Evolutionary conservation across 1,284 basidiomycete species (phyloP).

Genomic region (Malassezia slooffiae): DNA sequence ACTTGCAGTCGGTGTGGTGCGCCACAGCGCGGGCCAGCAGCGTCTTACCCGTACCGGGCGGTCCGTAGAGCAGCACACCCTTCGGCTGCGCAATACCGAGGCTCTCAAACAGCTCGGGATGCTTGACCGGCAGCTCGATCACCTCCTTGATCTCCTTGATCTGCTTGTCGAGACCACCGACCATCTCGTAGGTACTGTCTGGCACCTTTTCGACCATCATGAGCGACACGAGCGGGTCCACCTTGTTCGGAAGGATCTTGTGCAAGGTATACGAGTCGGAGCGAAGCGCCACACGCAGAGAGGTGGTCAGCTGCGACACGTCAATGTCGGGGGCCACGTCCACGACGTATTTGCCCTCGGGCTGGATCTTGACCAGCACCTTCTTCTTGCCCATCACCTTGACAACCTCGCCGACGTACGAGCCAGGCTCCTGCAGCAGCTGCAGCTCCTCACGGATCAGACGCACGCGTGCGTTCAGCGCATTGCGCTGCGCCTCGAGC

Average conservation of each 20-base stretch:
- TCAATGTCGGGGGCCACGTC: conserved; percentile 85
- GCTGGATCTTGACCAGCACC: conserved; percentile 94
- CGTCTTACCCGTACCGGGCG: conserved; percentile 45
- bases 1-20: conserved; percentile 95
- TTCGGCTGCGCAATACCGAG: conserved; percentile 96
- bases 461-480: conserved; percentile 82
- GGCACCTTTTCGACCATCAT: conserved; percentile 99
- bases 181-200: conserved; percentile 98
- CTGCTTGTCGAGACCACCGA: conserved; percentile 91
- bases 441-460: conserved; percentile 80
- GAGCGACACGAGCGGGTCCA: conserved; percentile 45
- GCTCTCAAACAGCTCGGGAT: conserved; percentile 90
- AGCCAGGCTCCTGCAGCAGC: conserved; percentile 86
- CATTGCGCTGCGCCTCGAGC: conserved; percentile 90
- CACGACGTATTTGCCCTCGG: conserved; percentile 96
- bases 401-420: conserved; percentile 93
- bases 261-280: conserved; percentile 75
- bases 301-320: conserved; percentile 65
- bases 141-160: conserved; percentile 99
- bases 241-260: conserved; percentile 46
- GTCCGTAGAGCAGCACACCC: conserved; percentile 46
- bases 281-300: conserved; percentile 83
- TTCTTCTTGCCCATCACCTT: conserved; percentile 99
- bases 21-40: conserved; percentile 44
- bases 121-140: conserved; percentile 94